Conservation (phyloP, 495 filamentous ascomycete genomes). For the Daldinia loculata region DNA sequence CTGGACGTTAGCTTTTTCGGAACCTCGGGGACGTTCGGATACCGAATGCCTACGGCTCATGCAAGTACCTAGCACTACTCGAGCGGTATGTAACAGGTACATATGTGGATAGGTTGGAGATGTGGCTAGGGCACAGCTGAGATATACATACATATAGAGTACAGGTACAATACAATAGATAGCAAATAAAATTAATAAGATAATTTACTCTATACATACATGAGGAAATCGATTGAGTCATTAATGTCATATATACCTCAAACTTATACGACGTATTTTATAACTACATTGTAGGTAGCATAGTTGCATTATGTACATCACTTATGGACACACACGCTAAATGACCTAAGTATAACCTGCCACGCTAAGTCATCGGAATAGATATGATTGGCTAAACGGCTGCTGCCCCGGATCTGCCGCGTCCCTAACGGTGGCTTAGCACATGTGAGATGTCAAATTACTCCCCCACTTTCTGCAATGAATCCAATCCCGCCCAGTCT, state of each 20-base stretch:
- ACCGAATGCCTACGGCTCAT: constrained; percentile 21
- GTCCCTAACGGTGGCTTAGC: constrained; percentile 33
- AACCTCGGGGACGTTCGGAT: constrained; percentile 19
- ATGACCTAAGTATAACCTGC: neutral
- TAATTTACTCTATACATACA: too few species aligned
- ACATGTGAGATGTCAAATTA: constrained; percentile 21
- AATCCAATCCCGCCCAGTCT: constrained; percentile 12
- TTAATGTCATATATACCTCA: too few species aligned
- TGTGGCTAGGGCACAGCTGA: too few species aligned
- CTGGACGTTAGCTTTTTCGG: constrained; percentile 1
- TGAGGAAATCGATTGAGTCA: too few species aligned
- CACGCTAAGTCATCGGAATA: constrained; percentile 2
- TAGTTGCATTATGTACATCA: neutral
- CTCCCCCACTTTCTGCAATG: constrained; percentile 5
- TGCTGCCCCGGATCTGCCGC: constrained; percentile 37
- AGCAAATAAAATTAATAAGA: too few species aligned
- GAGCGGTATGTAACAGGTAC: neutral
- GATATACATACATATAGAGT: too few species aligned
- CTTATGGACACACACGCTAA: too few species aligned
- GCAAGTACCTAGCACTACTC: neutral
- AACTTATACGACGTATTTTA: too few species aligned
- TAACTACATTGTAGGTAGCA: too few species aligned
- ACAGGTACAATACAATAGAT: too few species aligned
- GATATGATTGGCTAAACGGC: constrained; percentile 16
- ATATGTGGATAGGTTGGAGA: too few species aligned